Evolutionary conservation across 2,329 filamentous ascomycete genomes (phyloP).

Genomic region (Talaromyces atroroseus): DNA sequence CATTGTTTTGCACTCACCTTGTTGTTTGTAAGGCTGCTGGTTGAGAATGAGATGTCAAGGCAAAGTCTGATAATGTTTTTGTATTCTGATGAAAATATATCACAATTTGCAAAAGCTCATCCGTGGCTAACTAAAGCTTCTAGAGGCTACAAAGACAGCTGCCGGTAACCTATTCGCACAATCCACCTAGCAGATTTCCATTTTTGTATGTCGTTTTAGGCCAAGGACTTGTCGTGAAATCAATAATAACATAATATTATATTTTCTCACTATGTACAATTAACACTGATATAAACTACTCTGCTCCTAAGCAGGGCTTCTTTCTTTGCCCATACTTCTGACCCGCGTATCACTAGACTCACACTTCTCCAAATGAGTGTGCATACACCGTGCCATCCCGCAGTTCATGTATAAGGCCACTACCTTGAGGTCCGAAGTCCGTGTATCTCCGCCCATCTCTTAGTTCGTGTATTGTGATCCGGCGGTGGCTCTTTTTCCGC

Average conservation of each 20-base stretch:
- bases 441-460: constrained; percentile 38
- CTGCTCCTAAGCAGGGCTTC: not conserved
- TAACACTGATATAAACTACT: not conserved
- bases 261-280: not conserved
- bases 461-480: constrained; percentile 39
- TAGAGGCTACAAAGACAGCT: not conserved
- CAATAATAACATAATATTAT: not conserved
- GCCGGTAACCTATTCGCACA: not conserved
- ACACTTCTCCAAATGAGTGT: constrained; percentile 23
- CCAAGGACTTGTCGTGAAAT: not conserved
- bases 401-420: constrained; percentile 37
- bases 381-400: constrained; percentile 41
- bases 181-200: not conserved
- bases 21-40: constrained; percentile 27
- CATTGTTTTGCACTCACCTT: constrained; percentile 9
- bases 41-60: constrained; percentile 40
- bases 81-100: not conserved
- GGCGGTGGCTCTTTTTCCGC: constrained; percentile 25
- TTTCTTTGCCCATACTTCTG: not conserved
- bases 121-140: constrained; percentile 1
- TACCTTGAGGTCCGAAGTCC: constrained; percentile 34
- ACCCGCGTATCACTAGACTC: not conserved
- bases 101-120: not conserved
- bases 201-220: not conserved
- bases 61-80: constrained; percentile 36